Evolutionary conservation across 352 stramenopile genomes (phyloP).

Genomic region (Phytophthora palmivora): DNA sequence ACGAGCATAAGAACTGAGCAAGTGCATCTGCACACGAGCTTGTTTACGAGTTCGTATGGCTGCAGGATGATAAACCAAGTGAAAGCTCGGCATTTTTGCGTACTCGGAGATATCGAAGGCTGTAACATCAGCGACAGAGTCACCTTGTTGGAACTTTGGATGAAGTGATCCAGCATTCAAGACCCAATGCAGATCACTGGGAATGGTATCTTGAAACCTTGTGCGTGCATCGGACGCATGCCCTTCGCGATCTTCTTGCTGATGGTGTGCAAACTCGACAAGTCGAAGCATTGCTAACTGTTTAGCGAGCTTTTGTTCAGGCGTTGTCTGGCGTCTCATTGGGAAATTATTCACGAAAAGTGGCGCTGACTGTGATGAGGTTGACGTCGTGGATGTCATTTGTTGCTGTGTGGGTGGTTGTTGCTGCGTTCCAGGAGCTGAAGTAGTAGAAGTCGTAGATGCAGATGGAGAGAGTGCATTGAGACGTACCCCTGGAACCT

Average conservation of each 20-base stretch:
- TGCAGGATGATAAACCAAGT: conserved; percentile 90
- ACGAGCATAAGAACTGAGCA: conserved; percentile 81
- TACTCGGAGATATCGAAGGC: conserved; percentile 23
- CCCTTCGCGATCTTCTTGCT: conserved; percentile 49
- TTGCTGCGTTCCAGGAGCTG: background rate
- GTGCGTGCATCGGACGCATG: conserved; percentile 23
- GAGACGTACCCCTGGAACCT: conserved; percentile 69
- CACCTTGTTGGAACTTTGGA: conserved; percentile 35
- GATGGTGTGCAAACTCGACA: conserved; percentile 69
- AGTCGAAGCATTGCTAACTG: conserved; percentile 69
- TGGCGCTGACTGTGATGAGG: conserved; percentile 6
- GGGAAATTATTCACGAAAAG: conserved; percentile 87
- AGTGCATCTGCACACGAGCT: conserved; percentile 85
- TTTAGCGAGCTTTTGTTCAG: conserved; percentile 56
- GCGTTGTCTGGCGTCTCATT: conserved; percentile 59
- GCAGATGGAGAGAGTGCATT: conserved; percentile 52
- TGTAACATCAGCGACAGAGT: background rate
- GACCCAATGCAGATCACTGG: conserved; percentile 64
- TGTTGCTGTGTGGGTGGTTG: background rate
- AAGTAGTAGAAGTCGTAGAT: background rate
- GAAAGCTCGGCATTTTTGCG: conserved; percentile 55
- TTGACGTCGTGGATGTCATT: background rate
- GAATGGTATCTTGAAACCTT: conserved; percentile 63
- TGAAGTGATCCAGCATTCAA: conserved; percentile 57
- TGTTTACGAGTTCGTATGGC: conserved; percentile 84